These are phyloP conservation scores for Aspergillus conjunctus DNA, from an alignment of 495 filamentous ascomycete species.

Conservation along the genomic window DNA sequence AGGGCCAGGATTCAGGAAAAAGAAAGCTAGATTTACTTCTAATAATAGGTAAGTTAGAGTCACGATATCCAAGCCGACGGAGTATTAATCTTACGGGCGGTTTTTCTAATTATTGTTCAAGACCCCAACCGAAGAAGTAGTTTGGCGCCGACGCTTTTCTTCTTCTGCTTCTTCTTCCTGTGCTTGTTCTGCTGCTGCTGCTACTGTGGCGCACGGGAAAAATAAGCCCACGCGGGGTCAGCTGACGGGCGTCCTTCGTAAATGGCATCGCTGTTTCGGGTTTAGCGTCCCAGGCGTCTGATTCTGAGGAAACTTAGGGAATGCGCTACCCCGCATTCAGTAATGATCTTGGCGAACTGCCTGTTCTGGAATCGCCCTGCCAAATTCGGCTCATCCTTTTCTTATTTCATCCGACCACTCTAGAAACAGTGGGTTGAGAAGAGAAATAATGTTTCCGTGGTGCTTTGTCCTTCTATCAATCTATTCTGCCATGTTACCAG, in stretches of 20 bases:
- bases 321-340: slow-evolving; percentile 30
- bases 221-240: slow-evolving; percentile 28
- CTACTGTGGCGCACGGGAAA: slow-evolving; percentile 14
- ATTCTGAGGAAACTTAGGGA: not conserved
- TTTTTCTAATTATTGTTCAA: not conserved
- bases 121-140: slow-evolving; percentile 2
- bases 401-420: too few relatives aligned
- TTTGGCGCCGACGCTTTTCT: too few relatives aligned
- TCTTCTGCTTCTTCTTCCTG: too few relatives aligned
- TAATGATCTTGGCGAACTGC: slow-evolving; percentile 23
- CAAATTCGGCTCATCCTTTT: not conserved
- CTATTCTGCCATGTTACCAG: too few relatives aligned
- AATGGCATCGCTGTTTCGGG: slow-evolving; percentile 14
- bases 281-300: slow-evolving; percentile 1
- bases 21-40: slow-evolving; percentile 1
- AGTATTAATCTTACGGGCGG: not conserved
- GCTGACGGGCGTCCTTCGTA: slow-evolving; percentile 22
- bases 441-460: too few relatives aligned
- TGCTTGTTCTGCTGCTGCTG: not conserved
- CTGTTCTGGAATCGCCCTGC: slow-evolving; percentile 14
- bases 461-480: too few relatives aligned
- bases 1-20: not conserved
- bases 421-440: too few relatives aligned
- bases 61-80: not conserved
- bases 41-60: slow-evolving; percentile 1